phyloP scores from a whole-genome alignment of 306 rosid species.

The Cotoneaster glaucophyllus region DNA sequence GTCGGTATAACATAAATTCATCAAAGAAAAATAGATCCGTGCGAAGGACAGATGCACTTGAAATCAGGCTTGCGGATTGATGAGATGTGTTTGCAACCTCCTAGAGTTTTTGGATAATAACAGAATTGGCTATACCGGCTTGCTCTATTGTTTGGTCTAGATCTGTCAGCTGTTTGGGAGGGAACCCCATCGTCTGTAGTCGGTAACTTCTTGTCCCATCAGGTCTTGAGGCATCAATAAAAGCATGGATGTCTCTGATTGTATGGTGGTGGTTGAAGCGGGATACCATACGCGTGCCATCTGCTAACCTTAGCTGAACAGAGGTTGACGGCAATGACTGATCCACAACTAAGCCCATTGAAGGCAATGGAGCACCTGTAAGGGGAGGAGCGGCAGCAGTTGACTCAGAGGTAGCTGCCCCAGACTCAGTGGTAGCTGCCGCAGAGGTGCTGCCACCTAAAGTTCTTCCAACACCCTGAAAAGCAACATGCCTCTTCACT shows the following conservation, averaged over 20 bases:
- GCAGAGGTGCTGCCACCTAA: conserved; percentile 45
- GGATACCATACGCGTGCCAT: conserved; percentile 91
- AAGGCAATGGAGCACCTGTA: conserved; percentile 47
- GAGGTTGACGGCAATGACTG: conserved; percentile 72
- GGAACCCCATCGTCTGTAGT: conserved; percentile 92
- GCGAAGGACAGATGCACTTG: not conserved
- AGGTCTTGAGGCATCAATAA: conserved; percentile 89
- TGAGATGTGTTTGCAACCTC: not conserved
- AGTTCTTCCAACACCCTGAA: conserved; percentile 90
- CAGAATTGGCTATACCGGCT: conserved; percentile 91
- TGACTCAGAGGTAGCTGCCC: conserved; percentile 24
- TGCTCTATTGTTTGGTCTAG: conserved; percentile 82
- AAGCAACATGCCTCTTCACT: conserved; percentile 39
- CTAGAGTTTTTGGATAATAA: conserved; percentile 67
- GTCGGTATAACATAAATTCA: not conserved
- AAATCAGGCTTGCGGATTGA: not conserved
- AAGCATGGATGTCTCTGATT: conserved; percentile 68
- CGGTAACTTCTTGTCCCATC: conserved; percentile 64
- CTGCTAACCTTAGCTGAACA: conserved; percentile 86
- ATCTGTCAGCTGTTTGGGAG: conserved; percentile 84
- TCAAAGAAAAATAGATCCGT: not conserved
- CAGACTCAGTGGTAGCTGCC: conserved; percentile 26
- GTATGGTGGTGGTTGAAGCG: conserved; percentile 87
- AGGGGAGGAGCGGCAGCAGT: conserved; percentile 20
- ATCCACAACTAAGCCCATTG: conserved; percentile 62